Conservation (phyloP, 139 green algal genomes). For the Picochlorum sp. region DNA sequence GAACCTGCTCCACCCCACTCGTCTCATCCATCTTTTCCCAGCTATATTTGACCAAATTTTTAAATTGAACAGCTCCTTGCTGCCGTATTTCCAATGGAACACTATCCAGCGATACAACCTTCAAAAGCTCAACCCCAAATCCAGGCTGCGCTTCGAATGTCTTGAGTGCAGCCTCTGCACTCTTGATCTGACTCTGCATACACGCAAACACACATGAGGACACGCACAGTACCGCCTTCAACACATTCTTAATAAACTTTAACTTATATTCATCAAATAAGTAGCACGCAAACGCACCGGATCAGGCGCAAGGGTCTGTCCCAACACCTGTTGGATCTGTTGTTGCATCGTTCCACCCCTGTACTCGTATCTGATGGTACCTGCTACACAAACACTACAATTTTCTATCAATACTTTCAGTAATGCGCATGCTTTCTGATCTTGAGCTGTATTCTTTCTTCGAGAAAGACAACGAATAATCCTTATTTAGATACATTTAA, state of each 20-base stretch:
- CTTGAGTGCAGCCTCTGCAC: conserved; percentile 73
- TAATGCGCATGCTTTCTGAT: no score
- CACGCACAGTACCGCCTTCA: not conserved
- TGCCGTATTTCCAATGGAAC: conserved; percentile 65
- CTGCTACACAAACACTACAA: no score
- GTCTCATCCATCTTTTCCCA: conserved; percentile 51
- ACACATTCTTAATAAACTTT: not conserved
- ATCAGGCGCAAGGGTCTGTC: conserved; percentile 48
- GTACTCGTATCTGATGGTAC: no score
- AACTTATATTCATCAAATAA: no score
- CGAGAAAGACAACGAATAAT: no score
- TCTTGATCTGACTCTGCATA: conserved; percentile 66
- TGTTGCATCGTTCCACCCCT: not conserved
- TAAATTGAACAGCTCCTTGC: conserved; percentile 93
- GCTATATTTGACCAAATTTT: conserved; percentile 88
- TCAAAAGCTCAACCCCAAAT: conserved; percentile 59
- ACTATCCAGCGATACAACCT: conserved; percentile 54
- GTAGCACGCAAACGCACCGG: conserved; percentile 21
- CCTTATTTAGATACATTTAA: no score
- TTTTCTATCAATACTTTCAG: no score
- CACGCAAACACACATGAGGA: not conserved
- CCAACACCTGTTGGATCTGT: conserved; percentile 29
- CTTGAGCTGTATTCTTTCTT: no score
- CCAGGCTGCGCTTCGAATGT: conserved; percentile 45
- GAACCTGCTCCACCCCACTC: conserved; percentile 3